These are phyloP conservation scores for Chlamydomonas reinhardtii DNA, from an alignment of 163 green algal genomes.

Conservation along the genomic window DNA sequence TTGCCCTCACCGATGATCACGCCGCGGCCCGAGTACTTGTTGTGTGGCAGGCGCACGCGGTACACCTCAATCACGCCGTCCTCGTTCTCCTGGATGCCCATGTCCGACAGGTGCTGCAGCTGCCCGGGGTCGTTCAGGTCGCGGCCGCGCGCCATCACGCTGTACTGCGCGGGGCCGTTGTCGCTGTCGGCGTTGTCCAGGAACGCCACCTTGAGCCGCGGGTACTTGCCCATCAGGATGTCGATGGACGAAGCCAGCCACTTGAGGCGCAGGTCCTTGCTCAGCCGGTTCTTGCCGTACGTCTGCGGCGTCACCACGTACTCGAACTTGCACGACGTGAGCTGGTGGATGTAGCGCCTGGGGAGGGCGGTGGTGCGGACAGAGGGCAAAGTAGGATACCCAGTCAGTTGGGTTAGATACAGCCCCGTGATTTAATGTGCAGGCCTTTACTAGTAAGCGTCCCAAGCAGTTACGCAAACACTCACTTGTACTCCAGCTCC, in stretches of 20 bases:
- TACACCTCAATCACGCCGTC: slow-evolving; percentile 46
- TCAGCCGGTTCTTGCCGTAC: slow-evolving; percentile 61
- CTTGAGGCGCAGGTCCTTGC: slow-evolving; percentile 55
- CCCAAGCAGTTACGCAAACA: neutral
- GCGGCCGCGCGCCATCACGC: slow-evolving; percentile 36
- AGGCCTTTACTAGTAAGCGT: too few species aligned
- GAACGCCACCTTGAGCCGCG: slow-evolving; percentile 61
- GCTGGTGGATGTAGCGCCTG: slow-evolving; percentile 50
- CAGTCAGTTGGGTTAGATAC: too few species aligned
- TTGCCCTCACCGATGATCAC: slow-evolving; percentile 92
- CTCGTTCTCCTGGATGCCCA: slow-evolving; percentile 44
- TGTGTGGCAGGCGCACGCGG: slow-evolving; percentile 82
- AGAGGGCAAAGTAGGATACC: too few species aligned
- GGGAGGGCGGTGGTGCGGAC: neutral
- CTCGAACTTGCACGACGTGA: slow-evolving; percentile 57
- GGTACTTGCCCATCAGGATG: slow-evolving; percentile 63
- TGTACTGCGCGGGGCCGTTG: slow-evolving; percentile 24
- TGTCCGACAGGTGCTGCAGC: slow-evolving; percentile 22
- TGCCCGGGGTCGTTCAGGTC: slow-evolving; percentile 49
- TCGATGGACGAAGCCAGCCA: slow-evolving; percentile 62
- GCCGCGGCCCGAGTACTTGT: slow-evolving; percentile 70
- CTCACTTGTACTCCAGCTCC: slow-evolving; percentile 56
- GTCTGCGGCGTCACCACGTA: slow-evolving; percentile 66
- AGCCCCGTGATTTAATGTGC: too few species aligned
- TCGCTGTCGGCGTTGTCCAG: slow-evolving; percentile 55